phyloP scores from a whole-genome alignment of 306 rosid genomes.

The Gastrolobium villosum region DNA sequence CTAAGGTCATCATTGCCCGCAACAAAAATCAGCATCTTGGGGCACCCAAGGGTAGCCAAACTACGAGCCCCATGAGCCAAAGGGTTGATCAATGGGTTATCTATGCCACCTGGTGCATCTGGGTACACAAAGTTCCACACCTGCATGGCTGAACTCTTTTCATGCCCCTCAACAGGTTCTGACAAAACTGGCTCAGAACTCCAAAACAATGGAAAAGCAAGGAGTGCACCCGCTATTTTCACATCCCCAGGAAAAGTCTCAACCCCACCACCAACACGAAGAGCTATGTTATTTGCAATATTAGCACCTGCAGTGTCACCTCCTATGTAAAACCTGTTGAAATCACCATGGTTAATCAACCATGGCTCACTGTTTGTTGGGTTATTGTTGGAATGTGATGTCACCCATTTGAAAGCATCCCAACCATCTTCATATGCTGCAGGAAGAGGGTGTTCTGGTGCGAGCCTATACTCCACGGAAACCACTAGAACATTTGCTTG shows the following conservation, averaged over 20 bases:
- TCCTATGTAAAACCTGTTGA: slow-evolving; percentile 48
- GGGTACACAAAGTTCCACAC: slow-evolving; percentile 60
- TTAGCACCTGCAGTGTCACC: slow-evolving; percentile 64
- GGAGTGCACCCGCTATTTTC: slow-evolving; percentile 45
- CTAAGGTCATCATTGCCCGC: slow-evolving; percentile 57
- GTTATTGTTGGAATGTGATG: slow-evolving; percentile 30
- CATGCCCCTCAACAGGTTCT: slow-evolving; percentile 41
- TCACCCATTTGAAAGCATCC: slow-evolving; percentile 63
- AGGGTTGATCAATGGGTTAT: slow-evolving; percentile 62
- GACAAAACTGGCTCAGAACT: slow-evolving; percentile 53
- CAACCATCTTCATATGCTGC: slow-evolving; percentile 62
- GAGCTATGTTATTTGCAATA: slow-evolving; percentile 46
- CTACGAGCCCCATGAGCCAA: slow-evolving; percentile 51
- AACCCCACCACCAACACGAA: slow-evolving; percentile 51
- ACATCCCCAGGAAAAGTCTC: slow-evolving; percentile 48
- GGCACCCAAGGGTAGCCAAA: slow-evolving; percentile 51
- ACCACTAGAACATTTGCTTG: slow-evolving; percentile 56
- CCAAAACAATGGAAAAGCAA: slow-evolving; percentile 55
- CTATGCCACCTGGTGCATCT: slow-evolving; percentile 51
- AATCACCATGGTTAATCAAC: slow-evolving; percentile 59
- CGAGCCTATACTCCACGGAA: slow-evolving; percentile 66
- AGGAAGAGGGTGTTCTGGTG: slow-evolving; percentile 67
- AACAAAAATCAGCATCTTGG: slow-evolving; percentile 51
- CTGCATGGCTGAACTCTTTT: slow-evolving; percentile 21
- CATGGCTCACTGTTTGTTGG: slow-evolving; percentile 52